Percentiles rank a stretch among this genome's conserved stretches.
phyloP scores from a whole-genome alignment of 306 rosid species.

The Hippophae rhamnoides region DNA sequence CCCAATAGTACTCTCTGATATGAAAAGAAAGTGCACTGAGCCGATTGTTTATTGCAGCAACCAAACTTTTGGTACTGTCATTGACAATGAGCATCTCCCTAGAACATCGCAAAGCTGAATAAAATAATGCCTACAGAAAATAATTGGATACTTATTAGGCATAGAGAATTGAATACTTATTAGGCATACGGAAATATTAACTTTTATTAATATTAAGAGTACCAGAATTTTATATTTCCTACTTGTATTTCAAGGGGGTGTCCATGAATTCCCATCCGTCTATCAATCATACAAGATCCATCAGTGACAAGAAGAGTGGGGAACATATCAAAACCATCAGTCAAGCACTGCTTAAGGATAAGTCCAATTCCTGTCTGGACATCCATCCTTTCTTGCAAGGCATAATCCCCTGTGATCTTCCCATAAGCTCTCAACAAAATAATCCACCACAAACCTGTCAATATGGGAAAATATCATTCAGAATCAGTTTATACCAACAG shows the following conservation, averaged over 20 bases:
- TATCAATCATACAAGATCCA: slow-evolving; percentile 97
- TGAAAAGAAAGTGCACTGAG: slow-evolving; percentile 88
- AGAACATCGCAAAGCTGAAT: slow-evolving; percentile 72
- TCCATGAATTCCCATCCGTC: slow-evolving; percentile 94
- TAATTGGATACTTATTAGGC: background rate
- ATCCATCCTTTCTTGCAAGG: slow-evolving; percentile 86
- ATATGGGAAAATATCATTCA: slow-evolving; percentile 5
- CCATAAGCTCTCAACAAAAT: slow-evolving; percentile 90
- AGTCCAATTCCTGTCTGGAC: slow-evolving; percentile 82
- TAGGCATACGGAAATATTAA: background rate
- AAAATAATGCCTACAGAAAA: slow-evolving; percentile 65
- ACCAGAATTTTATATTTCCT: background rate
- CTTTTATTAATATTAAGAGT: background rate
- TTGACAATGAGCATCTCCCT: slow-evolving; percentile 78
- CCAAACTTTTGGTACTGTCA: slow-evolving; percentile 58
- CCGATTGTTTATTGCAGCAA: slow-evolving; percentile 70
- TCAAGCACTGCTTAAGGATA: slow-evolving; percentile 67
- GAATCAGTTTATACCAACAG: background rate
- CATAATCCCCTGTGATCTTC: slow-evolving; percentile 72
- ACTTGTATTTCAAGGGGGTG: slow-evolving; percentile 96
- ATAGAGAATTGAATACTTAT: background rate
- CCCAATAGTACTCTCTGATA: slow-evolving; percentile 90
- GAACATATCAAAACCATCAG: slow-evolving; percentile 93
- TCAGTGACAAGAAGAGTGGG: slow-evolving; percentile 79
- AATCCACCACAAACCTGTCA: slow-evolving; percentile 89